A percentile compares a stretch with the other conserved stretches of the same genome.
Evolutionary conservation across 257 asterid species (phyloP).

Genomic region (Echites panduratus): DNA sequence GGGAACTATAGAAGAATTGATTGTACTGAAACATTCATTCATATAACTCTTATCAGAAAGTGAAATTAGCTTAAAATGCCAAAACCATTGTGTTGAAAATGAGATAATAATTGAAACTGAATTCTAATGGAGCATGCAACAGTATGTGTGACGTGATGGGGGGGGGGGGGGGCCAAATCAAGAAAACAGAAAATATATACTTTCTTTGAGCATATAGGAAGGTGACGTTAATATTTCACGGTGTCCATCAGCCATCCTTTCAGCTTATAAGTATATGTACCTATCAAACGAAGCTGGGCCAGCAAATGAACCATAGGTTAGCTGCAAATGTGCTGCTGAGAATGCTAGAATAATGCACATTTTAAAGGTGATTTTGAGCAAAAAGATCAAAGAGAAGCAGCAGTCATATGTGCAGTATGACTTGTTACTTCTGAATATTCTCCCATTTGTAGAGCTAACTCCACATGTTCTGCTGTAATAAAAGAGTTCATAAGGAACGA

Average conservation of each 20-base stretch:
- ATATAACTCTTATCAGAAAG: not conserved
- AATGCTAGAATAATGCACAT: not conserved
- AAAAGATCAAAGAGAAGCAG: not conserved
- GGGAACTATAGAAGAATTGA: no score
- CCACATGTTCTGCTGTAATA: not conserved
- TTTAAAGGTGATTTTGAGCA: not conserved
- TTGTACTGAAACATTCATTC: not conserved
- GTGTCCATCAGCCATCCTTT: not conserved
- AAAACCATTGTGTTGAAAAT: not conserved
- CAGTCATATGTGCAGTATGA: not conserved
- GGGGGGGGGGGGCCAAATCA: slow-evolving; percentile 2
- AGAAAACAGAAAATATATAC: not conserved
- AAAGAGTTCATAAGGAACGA: not conserved
- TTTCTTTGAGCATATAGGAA: not conserved
- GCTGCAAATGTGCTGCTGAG: not conserved
- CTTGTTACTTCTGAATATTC: not conserved
- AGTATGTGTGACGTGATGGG: not conserved
- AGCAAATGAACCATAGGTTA: not conserved
- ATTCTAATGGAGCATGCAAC: not conserved
- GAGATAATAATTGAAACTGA: not conserved
- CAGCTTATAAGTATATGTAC: not conserved
- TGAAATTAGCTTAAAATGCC: slow-evolving; percentile 1
- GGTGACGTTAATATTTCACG: not conserved
- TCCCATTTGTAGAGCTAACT: not conserved
- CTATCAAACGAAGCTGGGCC: not conserved